Percentiles rank a stretch among this genome's conserved stretches.
phyloP scores from a whole-genome alignment of 192 early-diverging fungal species.

The Rhizophagus sp. region DNA sequence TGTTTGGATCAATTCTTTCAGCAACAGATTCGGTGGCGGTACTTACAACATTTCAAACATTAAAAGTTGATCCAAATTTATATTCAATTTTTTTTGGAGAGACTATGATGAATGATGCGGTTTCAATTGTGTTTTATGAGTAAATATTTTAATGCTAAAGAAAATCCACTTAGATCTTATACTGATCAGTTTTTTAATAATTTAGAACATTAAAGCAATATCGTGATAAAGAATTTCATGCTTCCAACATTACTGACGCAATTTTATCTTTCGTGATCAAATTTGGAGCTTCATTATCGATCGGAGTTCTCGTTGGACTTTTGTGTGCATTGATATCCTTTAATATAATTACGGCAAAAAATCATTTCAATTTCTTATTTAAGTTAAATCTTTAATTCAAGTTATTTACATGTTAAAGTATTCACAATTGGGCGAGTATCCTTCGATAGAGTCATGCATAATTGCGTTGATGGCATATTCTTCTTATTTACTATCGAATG shows the following conservation, averaged over 20 bases:
- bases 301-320: conserved; percentile 81
- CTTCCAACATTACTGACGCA: conserved; percentile 61
- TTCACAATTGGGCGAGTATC: conserved; percentile 78
- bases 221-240: conserved; percentile 68
- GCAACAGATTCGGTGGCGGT: conserved; percentile 98
- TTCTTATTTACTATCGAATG: conserved; percentile 92
- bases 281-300: conserved; percentile 79
- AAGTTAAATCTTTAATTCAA: conserved; percentile 15
- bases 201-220: conserved; percentile 73
- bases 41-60: conserved; percentile 90
- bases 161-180: not conserved
- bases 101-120: conserved; percentile 91
- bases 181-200: not conserved
- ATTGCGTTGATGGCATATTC: conserved; percentile 86
- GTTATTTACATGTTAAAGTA: conserved; percentile 66
- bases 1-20: conserved; percentile 93
- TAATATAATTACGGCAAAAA: not conserved
- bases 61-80: conserved; percentile 90
- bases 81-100: conserved; percentile 98
- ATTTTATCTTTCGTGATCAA: conserved; percentile 77
- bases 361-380: not conserved
- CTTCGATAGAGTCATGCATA: conserved; percentile 85
- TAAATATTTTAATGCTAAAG: conserved; percentile 7
- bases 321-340: conserved; percentile 68
- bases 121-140: conserved; percentile 93